Evolutionary conservation across 129 eudicot species (phyloP).

Genomic region (Helianthus annuus): HanXRQr2.0-SUNRISE NC_035444.2:11208717-11209216

Average conservation of each 20-base stretch:
- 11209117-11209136: conserved; percentile 34
- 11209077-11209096: conserved; percentile 26
- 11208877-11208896: conserved; percentile 65
- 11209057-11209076: conserved; percentile 28
- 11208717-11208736: not conserved
- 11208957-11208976: conserved; percentile 69
- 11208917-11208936: conserved; percentile 63
- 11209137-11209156: conserved; percentile 35
- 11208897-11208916: conserved; percentile 64
- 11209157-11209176: conserved; percentile 23
- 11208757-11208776: conserved; percentile 44
- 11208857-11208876: conserved; percentile 63
- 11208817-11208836: conserved; percentile 63
- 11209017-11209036: conserved; percentile 15
- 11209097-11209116: conserved; percentile 29
- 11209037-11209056: conserved; percentile 15
- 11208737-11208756: conserved; percentile 39
- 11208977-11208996: conserved; percentile 71
- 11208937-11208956: conserved; percentile 68
- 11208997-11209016: conserved; percentile 67
- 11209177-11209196: conserved; percentile 30
- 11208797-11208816: conserved; percentile 55
- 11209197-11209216: conserved; percentile 34
- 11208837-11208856: conserved; percentile 65
- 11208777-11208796: conserved; percentile 41